Conservation (phyloP, 192 early-diverging fungal genomes). For the Rhizophagus prolifer region DNA sequence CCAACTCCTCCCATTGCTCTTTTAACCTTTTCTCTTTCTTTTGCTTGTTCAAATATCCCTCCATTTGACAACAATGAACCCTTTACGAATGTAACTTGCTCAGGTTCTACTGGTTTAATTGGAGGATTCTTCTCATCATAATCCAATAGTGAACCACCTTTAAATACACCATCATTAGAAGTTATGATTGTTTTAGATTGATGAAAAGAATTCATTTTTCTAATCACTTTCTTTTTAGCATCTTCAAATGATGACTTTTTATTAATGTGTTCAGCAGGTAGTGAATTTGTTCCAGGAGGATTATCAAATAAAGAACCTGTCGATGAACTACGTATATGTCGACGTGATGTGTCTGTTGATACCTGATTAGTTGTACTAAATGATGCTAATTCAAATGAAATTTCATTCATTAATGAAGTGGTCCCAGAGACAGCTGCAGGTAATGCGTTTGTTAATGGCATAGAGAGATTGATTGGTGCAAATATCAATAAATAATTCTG, state of each 20-base stretch:
- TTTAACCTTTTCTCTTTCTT: conserved; percentile 22
- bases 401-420: conserved; percentile 7
- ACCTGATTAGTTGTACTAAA: neutral
- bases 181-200: no score
- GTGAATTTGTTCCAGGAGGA: neutral
- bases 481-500: conserved; percentile 14
- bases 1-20: conserved; percentile 11
- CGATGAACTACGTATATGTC: neutral
- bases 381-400: conserved; percentile 14
- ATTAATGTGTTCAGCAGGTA: neutral
- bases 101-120: conserved; percentile 9
- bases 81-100: neutral
- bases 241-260: neutral
- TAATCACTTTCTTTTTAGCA: neutral
- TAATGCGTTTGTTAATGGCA: conserved; percentile 10
- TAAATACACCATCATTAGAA: neutral
- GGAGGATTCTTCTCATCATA: conserved; percentile 24
- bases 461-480: neutral
- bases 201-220: neutral
- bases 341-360: neutral
- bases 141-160: conserved; percentile 12
- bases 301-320: neutral
- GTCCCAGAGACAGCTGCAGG: conserved; percentile 10
- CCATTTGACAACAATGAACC: conserved; percentile 27
- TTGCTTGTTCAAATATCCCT: conserved; percentile 5